Percentiles rank a stretch among this genome's conserved stretches.
Conservation (phyloP, 805 yeast species). For the Yueomyces sinensis region DNA sequence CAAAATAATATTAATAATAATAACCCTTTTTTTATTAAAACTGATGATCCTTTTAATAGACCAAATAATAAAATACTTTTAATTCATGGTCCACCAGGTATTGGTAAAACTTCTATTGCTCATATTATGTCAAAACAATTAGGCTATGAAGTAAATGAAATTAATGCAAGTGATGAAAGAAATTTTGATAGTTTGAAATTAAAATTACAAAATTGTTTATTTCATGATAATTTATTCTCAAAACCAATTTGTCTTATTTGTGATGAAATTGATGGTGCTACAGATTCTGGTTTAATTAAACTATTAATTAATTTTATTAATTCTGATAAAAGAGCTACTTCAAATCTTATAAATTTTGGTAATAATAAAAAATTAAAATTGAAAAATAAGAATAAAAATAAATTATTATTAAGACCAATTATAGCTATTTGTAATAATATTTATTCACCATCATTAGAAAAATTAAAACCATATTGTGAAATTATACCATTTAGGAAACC, state of each 20-base stretch:
- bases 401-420: conserved; percentile 62
- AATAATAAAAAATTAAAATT: conserved; percentile 4
- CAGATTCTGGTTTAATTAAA: conserved; percentile 50
- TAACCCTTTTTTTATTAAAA: background rate
- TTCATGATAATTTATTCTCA: conserved; percentile 51
- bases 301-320: conserved; percentile 43
- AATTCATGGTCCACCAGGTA: conserved; percentile 86
- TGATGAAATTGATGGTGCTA: conserved; percentile 82
- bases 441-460: conserved; percentile 62
- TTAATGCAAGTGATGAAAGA: conserved; percentile 77
- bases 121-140: conserved; percentile 73
- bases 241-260: conserved; percentile 73
- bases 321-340: conserved; percentile 43
- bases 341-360: conserved; percentile 5
- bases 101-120: conserved; percentile 83
- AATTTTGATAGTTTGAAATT: conserved; percentile 43
- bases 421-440: conserved; percentile 87
- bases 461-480: conserved; percentile 61
- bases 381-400: conserved; percentile 24
- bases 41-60: conserved; percentile 38
- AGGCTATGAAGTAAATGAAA: conserved; percentile 69
- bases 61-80: conserved; percentile 54
- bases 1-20: conserved; percentile 3
- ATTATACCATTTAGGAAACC: conserved; percentile 55
- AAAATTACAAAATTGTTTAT: conserved; percentile 47